A percentile compares a stretch with the other conserved stretches of the same genome.
These are phyloP conservation scores for Trapa incisa DNA, from an alignment of 345 rosid genomes.

Conservation along the genomic window DNA sequence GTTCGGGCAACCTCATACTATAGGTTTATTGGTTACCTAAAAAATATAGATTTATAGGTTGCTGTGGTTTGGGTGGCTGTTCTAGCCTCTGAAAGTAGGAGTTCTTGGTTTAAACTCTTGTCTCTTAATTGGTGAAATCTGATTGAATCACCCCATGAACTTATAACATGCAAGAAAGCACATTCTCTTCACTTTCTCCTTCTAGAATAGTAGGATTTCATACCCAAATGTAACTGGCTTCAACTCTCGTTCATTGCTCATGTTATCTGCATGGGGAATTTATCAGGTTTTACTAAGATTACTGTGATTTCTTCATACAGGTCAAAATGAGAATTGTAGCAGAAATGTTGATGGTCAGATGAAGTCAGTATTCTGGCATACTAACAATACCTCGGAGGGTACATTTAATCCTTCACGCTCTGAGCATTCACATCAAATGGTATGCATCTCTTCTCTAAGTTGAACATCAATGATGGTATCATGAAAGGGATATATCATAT, in stretches of 20 bases:
- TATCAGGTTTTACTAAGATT: constrained; percentile 3
- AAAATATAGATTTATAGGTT: neutral
- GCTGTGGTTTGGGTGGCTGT: neutral
- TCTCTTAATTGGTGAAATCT: no score
- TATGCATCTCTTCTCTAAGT: constrained; percentile 10
- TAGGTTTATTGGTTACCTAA: no score
- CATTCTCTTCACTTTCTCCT: neutral
- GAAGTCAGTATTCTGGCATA: constrained; percentile 21
- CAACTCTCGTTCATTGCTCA: no score
- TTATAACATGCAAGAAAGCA: no score
- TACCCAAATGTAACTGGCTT: no score
- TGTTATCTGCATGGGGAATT: no score
- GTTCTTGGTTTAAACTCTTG: neutral
- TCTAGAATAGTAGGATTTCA: neutral
- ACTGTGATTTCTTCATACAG: constrained; percentile 10
- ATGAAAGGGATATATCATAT: neutral
- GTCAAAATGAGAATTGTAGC: constrained; percentile 25
- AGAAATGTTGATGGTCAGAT: constrained; percentile 22
- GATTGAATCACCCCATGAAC: no score
- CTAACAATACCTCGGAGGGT: constrained; percentile 17
- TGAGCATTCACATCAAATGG: constrained; percentile 21
- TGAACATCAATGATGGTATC: neutral
- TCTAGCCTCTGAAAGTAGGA: neutral
- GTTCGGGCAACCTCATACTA: no score
- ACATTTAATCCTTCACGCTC: constrained; percentile 13